Evolutionary conservation across 164 flowering plant species (phyloP).

Genomic region (Vitis amurensis): DNA sequence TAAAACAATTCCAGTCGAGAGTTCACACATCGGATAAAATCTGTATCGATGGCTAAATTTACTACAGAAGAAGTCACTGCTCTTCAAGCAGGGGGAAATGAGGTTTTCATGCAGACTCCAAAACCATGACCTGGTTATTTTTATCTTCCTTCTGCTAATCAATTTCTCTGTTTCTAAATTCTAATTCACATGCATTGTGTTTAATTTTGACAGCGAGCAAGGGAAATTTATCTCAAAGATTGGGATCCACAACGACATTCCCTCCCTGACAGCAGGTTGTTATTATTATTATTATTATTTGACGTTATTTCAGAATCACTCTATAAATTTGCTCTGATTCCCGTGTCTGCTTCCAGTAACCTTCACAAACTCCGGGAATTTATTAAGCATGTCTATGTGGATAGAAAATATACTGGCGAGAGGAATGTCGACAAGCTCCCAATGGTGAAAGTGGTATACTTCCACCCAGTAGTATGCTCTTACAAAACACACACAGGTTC

Average conservation of each 20-base stretch:
- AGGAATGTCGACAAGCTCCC: constrained; percentile 27
- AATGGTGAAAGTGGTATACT: constrained; percentile 35
- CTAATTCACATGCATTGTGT: background rate
- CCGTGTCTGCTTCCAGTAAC: constrained; percentile 38
- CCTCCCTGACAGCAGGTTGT: constrained; percentile 55
- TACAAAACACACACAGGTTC: background rate
- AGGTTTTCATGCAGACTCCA: constrained; percentile 30
- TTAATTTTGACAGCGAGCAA: constrained; percentile 44
- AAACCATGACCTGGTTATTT: background rate
- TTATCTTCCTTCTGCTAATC: background rate
- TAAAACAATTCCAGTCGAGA: constrained; percentile 47
- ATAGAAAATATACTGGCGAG: constrained; percentile 51
- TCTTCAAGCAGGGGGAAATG: constrained; percentile 75
- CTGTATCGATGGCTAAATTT: constrained; percentile 67
- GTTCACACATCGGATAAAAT: constrained; percentile 68
- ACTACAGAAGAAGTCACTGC: constrained; percentile 49
- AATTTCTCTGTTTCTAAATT: background rate
- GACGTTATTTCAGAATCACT: no score
- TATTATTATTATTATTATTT: background rate
- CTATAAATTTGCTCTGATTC: constrained; percentile 8
- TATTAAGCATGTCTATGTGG: constrained; percentile 62
- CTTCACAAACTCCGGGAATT: constrained; percentile 49
- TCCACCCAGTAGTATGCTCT: no score
- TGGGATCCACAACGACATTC: constrained; percentile 56
- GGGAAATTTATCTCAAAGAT: constrained; percentile 54